Percentiles rank a stretch among this genome's conserved stretches.
Conservation (phyloP, 805 yeast species). For the Saturnispora galanensis region DNA sequence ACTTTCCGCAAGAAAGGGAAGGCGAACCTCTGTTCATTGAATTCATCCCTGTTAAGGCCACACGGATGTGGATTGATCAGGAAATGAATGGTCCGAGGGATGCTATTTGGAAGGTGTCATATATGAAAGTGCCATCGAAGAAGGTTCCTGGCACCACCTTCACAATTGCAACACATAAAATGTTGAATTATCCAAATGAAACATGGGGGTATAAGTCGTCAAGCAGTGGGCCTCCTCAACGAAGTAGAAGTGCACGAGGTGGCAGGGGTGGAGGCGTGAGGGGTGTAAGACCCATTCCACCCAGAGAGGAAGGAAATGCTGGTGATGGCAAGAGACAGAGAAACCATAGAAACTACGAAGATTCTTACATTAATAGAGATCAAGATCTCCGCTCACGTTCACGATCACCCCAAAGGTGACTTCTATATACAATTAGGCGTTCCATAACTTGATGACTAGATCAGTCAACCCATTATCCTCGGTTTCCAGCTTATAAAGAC, state of each 20-base stretch:
- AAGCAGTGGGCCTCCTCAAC: not conserved
- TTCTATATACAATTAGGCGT: constrained; percentile 21
- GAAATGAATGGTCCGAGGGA: constrained; percentile 35
- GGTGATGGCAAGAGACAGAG: not conserved
- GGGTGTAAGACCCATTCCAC: not conserved
- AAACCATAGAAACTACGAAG: not conserved
- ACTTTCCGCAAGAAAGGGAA: constrained; percentile 22
- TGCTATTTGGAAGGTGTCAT: constrained; percentile 37
- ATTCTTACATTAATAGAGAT: not conserved
- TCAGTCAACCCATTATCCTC: constrained; percentile 71
- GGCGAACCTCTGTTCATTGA: constrained; percentile 30
- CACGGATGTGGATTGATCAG: constrained; percentile 37
- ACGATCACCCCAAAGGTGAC: not conserved
- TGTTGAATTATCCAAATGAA: constrained; percentile 27
- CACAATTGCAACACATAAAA: constrained; percentile 24
- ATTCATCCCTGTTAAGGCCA: constrained; percentile 36
- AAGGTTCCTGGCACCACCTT: constrained; percentile 19
- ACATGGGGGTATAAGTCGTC: constrained; percentile 28
- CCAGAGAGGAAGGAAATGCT: not conserved
- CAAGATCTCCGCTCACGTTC: not conserved
- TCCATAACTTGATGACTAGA: constrained; percentile 56
- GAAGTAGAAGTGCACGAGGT: too few relatives aligned
- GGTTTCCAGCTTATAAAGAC: constrained; percentile 74
- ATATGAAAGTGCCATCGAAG: constrained; percentile 27
- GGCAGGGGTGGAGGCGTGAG: not conserved